Conservation (phyloP, 169 alveolate species). For the Cryptosporidium sp. region DNA sequence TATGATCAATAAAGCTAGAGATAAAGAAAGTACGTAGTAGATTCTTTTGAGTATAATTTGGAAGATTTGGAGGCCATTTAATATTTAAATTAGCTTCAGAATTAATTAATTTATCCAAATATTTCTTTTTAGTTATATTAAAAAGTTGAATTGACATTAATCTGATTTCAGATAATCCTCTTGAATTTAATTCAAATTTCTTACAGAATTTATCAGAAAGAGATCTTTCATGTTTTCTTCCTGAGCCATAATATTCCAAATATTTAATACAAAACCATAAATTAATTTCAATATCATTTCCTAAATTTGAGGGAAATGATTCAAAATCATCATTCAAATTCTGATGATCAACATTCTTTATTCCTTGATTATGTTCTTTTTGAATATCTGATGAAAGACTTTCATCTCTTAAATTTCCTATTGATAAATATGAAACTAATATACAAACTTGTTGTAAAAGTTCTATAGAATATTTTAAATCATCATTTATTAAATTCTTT, state of each 20-base stretch:
- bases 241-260: conserved; percentile 30
- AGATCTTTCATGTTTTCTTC: not conserved
- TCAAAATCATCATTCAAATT: not conserved
- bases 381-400: not conserved
- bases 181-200: conserved; percentile 22
- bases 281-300: conserved; percentile 54
- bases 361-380: not conserved
- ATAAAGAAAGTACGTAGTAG: conserved; percentile 27
- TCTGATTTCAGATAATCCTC: conserved; percentile 52
- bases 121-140: conserved; percentile 20
- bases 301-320: conserved; percentile 18
- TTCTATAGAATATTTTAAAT: not conserved
- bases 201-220: conserved; percentile 10
- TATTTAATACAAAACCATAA: conserved; percentile 60
- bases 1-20: conserved; percentile 60
- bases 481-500: not conserved
- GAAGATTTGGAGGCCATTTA: conserved; percentile 17
- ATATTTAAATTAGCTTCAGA: not conserved
- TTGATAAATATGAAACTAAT: conserved; percentile 37
- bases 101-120: not conserved
- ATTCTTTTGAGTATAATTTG: conserved; percentile 41
- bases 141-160: conserved; percentile 53
- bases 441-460: conserved; percentile 44
- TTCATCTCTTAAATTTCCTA: conserved; percentile 56
- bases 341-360: not conserved